Evolutionary conservation across 208 protist species (phyloP), one percentile per base, ranked within the genome.

Genomic region (Trypanosoma mega): DNA sequence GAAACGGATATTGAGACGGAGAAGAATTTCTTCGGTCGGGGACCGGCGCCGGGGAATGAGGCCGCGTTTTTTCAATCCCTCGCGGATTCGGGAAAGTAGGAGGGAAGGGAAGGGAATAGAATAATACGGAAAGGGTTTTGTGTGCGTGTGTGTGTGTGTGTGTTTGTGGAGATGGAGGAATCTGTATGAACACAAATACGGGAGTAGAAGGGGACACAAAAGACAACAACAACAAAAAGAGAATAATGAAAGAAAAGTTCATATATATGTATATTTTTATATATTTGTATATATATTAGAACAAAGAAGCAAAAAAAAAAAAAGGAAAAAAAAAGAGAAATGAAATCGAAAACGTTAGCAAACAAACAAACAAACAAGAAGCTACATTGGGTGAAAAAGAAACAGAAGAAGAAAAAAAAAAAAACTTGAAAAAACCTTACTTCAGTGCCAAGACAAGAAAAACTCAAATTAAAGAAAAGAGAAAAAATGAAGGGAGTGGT

Each of bases 1-100:
- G 88, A 92, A 27, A 76, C 89, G 12, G 88, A 94, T 45, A 55
- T 94, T 52, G 88, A 91, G 26, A 88, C 79, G 9, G 84, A 94
- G 65, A 74, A 72, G 61, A 69, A 49, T 47, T 94, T 94, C 60
- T 94, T 94, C 47, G 82, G 82, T 48, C 59, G 75, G 23, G 88
- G 88, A 24, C 88, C 88, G 11, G 75, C 88, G n/a, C 84, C 82
- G 14, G 88, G 88, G 20, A 85, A 90, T 53, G 84, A 91, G 60
- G 79, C 68, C 36, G 85, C 69, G 8, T 94, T 90, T 67, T 94
- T 92, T 57, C 68, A 79, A 45, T 81, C 81, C 6, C 58, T 94
- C 30, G 77, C 82, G 8, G 72, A 71, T 5, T 27, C 61, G 3
- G 36, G 63, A 30, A 48, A 20, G 36, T 50, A 21, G 14, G 36